Conservation (phyloP, 148 eudicot genomes). For the Hydrangea macrophylla region DNA sequence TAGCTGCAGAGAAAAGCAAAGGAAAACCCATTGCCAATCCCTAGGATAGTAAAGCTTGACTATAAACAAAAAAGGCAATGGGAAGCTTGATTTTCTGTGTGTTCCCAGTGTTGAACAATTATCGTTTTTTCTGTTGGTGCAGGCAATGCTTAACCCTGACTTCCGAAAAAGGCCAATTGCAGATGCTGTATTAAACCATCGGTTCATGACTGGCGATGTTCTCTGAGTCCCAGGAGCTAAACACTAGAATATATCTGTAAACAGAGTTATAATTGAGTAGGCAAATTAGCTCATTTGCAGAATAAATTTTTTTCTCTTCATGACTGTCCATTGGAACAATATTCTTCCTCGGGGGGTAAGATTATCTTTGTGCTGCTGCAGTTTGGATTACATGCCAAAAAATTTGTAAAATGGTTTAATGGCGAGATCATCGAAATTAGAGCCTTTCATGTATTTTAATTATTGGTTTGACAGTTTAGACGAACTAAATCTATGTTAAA, state of each 20-base stretch:
- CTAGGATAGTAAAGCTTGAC: no score
- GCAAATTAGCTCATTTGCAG: background rate
- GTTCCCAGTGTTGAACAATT: background rate
- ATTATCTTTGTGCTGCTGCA: background rate
- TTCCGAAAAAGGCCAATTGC: slow-evolving; percentile 85
- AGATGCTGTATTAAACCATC: slow-evolving; percentile 77
- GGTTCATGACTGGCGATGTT: slow-evolving; percentile 66
- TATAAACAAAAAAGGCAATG: background rate
- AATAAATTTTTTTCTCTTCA: no score
- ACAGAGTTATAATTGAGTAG: background rate
- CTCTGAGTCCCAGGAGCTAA: slow-evolving; percentile 22
- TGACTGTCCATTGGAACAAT: no score
- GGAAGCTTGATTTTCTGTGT: background rate
- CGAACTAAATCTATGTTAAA: no score
- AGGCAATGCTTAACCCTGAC: slow-evolving; percentile 94
- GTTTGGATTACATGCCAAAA: no score
- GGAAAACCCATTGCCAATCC: no score
- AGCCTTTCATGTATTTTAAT: background rate
- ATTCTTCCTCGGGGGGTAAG: no score
- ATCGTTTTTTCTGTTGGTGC: slow-evolving; percentile 14
- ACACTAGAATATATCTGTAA: background rate
- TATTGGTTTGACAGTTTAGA: no score
- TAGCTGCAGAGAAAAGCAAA: no score
- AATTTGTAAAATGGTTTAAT: background rate
- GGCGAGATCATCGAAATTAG: background rate